A percentile compares a stretch with the other conserved stretches of the same genome.
These are phyloP conservation scores for Amylostereum chailletii DNA, from an alignment of 1,284 basidiomycete species.

Conservation along the genomic window DNA sequence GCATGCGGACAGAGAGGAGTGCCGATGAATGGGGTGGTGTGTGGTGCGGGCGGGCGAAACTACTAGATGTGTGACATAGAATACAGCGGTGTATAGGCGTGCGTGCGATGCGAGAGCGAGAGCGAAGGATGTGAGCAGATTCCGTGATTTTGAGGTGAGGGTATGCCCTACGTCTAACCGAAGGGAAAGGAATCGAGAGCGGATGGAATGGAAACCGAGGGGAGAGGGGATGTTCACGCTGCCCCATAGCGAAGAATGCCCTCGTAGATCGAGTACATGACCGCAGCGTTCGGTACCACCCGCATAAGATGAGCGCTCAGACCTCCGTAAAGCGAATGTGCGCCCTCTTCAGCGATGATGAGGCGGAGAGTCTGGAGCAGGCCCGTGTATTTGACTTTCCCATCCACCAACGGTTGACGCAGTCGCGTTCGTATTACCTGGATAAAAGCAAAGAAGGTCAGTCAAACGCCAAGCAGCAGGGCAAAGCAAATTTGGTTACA, in stretches of 20 bases:
- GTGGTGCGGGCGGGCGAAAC: no score
- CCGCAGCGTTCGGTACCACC: constrained; percentile 94
- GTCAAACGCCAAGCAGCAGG: neutral
- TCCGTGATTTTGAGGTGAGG: neutral
- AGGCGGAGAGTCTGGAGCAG: constrained; percentile 80
- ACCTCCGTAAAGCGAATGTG: constrained; percentile 82
- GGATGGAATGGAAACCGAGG: neutral
- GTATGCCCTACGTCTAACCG: neutral
- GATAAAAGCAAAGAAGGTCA: neutral
- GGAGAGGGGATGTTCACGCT: neutral
- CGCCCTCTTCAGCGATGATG: constrained; percentile 87
- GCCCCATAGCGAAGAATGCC: constrained; percentile 56
- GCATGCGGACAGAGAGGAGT: no score
- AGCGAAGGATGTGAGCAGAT: no score
- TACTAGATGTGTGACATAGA: no score
- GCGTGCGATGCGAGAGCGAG: no score
- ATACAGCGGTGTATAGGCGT: no score
- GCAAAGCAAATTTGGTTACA: constrained; percentile 13
- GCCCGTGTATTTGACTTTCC: constrained; percentile 80
- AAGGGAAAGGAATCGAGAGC: neutral
- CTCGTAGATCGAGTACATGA: constrained; percentile 91
- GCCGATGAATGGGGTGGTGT: no score
- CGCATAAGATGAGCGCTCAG: constrained; percentile 93
- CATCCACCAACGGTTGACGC: constrained; percentile 74
- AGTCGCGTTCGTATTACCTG: constrained; percentile 89